A percentile compares a stretch with the other conserved stretches of the same genome.
Evolutionary conservation across 495 filamentous ascomycete species (phyloP).

Genomic region (Hyaloscypha finlandica): DNA sequence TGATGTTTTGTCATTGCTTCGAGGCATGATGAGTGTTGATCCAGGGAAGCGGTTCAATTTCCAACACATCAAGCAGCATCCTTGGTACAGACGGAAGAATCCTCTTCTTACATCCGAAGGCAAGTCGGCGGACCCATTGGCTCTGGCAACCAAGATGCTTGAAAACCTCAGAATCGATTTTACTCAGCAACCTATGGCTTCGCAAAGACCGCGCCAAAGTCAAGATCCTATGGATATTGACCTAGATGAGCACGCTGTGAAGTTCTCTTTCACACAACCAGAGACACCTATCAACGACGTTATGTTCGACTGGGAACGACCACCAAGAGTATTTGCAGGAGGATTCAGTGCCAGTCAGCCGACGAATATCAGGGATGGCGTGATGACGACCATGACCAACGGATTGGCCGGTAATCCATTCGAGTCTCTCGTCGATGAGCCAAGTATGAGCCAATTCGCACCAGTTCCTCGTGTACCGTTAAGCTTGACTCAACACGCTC

Average conservation of each 20-base stretch:
- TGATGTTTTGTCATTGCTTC: slow-evolving; percentile 80
- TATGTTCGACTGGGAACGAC: slow-evolving; percentile 53
- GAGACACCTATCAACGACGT: slow-evolving; percentile 57
- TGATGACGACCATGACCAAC: slow-evolving; percentile 23
- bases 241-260: slow-evolving; percentile 33
- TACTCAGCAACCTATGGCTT: slow-evolving; percentile 58
- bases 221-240: slow-evolving; percentile 59
- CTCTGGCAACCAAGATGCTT: slow-evolving; percentile 89
- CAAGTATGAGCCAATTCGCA: slow-evolving; percentile 90
- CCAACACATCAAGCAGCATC: slow-evolving; percentile 85
- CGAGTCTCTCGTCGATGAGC: slow-evolving; percentile 78
- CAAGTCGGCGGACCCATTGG: slow-evolving; percentile 74
- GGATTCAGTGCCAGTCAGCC: slow-evolving; percentile 49
- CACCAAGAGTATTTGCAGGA: slow-evolving; percentile 33
- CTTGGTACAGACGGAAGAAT: slow-evolving; percentile 91
- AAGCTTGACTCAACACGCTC: slow-evolving; percentile 80
- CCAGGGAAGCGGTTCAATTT: slow-evolving; percentile 77
- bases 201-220: slow-evolving; percentile 44
- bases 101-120: slow-evolving; percentile 72
- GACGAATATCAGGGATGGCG: slow-evolving; percentile 19
- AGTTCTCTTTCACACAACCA: slow-evolving; percentile 74
- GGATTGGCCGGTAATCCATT: slow-evolving; percentile 35
- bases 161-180: slow-evolving; percentile 93
- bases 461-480: slow-evolving; percentile 77
- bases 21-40: slow-evolving; percentile 91